A percentile compares a stretch with the other conserved stretches of the same genome.
These are phyloP conservation scores for Globomyces pollinis-pini DNA, from an alignment of 192 early-diverging fungal genomes.

Conservation along the genomic window DNA sequence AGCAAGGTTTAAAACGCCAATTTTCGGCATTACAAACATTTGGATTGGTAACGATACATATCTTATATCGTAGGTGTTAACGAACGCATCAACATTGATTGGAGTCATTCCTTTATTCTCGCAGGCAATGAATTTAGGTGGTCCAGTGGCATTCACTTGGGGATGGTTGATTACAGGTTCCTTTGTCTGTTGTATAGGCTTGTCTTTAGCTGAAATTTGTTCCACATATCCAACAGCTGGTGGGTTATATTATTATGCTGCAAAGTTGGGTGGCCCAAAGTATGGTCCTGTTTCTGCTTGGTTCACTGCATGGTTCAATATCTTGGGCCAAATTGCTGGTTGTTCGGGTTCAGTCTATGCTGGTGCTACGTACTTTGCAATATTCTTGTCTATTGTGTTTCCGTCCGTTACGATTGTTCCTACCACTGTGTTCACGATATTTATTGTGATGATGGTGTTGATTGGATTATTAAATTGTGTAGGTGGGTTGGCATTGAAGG, in stretches of 20 bases:
- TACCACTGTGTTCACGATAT: constrained; percentile 8
- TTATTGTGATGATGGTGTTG: constrained; percentile 19
- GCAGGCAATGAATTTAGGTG: constrained; percentile 20
- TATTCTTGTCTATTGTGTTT: constrained; percentile 3
- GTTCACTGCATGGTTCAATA: constrained; percentile 34
- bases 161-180: constrained; percentile 26
- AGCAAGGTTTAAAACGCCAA: constrained; percentile 28
- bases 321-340: constrained; percentile 29
- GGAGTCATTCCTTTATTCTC: constrained; percentile 23
- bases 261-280: constrained; percentile 26
- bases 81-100: constrained; percentile 25
- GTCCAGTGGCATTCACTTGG: constrained; percentile 26
- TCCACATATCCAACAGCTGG: constrained; percentile 28
- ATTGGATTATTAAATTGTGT: constrained; percentile 20
- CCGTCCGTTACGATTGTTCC: background rate
- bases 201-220: constrained; percentile 37
- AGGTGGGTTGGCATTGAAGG: constrained; percentile 16
- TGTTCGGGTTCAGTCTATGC: constrained; percentile 22
- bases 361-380: constrained; percentile 15
- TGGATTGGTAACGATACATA: constrained; percentile 25
- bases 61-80: too few relatives aligned
- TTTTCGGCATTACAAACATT: constrained; percentile 14
- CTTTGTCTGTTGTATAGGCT: constrained; percentile 23
- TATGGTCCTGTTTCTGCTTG: constrained; percentile 31
- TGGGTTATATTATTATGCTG: constrained; percentile 34